Evolutionary conservation across 2,329 filamentous ascomycete genomes (phyloP).

Genomic region (Apiospora arundinis): DNA sequence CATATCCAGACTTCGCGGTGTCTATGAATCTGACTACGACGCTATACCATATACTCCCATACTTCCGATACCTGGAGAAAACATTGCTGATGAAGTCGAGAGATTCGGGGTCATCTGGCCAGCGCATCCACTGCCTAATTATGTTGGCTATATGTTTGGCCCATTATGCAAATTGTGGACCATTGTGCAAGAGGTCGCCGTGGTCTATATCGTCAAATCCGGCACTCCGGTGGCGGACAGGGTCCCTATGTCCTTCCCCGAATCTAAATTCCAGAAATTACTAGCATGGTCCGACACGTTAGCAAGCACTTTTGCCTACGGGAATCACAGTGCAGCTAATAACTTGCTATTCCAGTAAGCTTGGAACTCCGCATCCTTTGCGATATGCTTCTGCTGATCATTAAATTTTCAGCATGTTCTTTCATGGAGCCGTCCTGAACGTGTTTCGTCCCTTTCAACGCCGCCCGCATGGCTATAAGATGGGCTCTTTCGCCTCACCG

Average conservation of each 20-base stretch:
- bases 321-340: constrained; percentile 1
- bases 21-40: not conserved
- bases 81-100: not conserved
- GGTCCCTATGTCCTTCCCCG: constrained; percentile 26
- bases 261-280: constrained; percentile 29
- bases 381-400: not conserved
- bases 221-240: not conserved
- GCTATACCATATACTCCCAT: constrained; percentile 1
- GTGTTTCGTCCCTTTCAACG: constrained; percentile 16
- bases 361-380: not conserved
- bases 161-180: constrained; percentile 28
- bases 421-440: constrained; percentile 12
- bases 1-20: not conserved
- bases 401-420: not conserved
- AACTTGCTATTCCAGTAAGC: constrained; percentile 15
- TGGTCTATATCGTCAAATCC: constrained; percentile 5
- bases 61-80: constrained; percentile 21
- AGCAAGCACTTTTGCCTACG: not conserved
- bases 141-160: constrained; percentile 29
- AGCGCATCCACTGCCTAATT: constrained; percentile 26
- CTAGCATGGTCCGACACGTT: constrained; percentile 30
- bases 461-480: not conserved
- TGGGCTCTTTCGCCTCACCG: not conserved
- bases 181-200: constrained; percentile 25
- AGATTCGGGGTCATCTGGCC: constrained; percentile 17